phyloP scores from a whole-genome alignment of 345 rosid species.

The Citrus unshiu region DNA sequence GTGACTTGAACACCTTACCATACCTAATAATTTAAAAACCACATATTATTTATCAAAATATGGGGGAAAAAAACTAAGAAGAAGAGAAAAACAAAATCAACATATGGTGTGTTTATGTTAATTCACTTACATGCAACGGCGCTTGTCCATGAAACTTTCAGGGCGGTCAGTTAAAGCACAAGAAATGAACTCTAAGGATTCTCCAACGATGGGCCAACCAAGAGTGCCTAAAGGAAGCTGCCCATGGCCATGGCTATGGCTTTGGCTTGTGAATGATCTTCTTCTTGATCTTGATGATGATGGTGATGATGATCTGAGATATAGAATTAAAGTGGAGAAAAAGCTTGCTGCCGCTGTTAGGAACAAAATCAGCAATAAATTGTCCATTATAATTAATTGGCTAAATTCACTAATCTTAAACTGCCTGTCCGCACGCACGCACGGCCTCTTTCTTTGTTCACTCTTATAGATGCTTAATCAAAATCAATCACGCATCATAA shows the following conservation, averaged over 20 bases:
- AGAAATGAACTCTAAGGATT: slow-evolving; percentile 80
- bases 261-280: not conserved
- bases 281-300: not conserved
- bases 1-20: slow-evolving; percentile 97
- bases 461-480: not conserved
- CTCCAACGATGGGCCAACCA: slow-evolving; percentile 92
- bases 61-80: not conserved
- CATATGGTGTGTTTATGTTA: not conserved
- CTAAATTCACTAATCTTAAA: slow-evolving; percentile 12
- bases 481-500: not conserved
- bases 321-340: slow-evolving; percentile 15
- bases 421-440: slow-evolving; percentile 14
- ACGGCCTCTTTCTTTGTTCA: slow-evolving; percentile 24
- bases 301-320: slow-evolving; percentile 26
- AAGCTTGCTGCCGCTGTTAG: slow-evolving; percentile 14
- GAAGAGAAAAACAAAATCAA: not conserved
- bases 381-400: slow-evolving; percentile 30
- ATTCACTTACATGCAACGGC: slow-evolving; percentile 54
- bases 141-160: slow-evolving; percentile 84
- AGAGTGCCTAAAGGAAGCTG: slow-evolving; percentile 63
- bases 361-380: slow-evolving; percentile 31
- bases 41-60: not conserved
- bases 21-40: slow-evolving; percentile 36
- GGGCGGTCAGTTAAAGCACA: slow-evolving; percentile 86
- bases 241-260: not conserved